Evolutionary conservation across 2,329 filamentous ascomycete genomes (phyloP).

Genomic region (Juglanconis oblonga): DNA sequence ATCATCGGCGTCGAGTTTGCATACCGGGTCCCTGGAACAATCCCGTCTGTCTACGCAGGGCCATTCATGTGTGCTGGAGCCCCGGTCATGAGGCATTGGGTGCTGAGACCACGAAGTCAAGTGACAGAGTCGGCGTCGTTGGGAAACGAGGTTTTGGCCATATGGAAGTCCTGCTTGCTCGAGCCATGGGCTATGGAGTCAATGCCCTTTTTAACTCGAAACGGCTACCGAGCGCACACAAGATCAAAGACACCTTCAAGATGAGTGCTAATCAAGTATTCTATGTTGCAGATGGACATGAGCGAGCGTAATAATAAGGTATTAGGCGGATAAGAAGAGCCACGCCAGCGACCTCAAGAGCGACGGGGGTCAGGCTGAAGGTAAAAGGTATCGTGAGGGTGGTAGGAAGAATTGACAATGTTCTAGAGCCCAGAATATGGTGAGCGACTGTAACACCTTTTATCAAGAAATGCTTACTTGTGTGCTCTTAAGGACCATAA

Average conservation of each 20-base stretch:
- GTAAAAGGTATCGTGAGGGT: too few species aligned
- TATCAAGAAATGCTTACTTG: too few species aligned
- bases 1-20: constrained; percentile 34
- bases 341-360: too few species aligned
- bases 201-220: constrained; percentile 7
- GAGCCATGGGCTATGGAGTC: constrained; percentile 50
- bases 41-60: constrained; percentile 37
- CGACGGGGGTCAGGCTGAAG: too few species aligned
- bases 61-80: constrained; percentile 46
- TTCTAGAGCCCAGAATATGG: not conserved
- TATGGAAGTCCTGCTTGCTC: constrained; percentile 60
- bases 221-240: not conserved
- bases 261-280: constrained; percentile 17
- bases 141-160: constrained; percentile 62
- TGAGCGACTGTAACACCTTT: too few species aligned
- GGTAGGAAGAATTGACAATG: too few species aligned
- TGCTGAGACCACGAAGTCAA: constrained; percentile 23
- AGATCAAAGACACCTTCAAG: constrained; percentile 12
- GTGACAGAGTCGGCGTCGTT: constrained; percentile 37
- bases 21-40: constrained; percentile 35
- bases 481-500: too few species aligned
- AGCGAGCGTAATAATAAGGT: not conserved
- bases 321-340: not conserved
- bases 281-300: constrained; percentile 1
- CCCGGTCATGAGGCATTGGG: constrained; percentile 34